Evolutionary conservation across 148 eudicot genomes (phyloP).

Genomic region (Diospyros kaki): DNA sequence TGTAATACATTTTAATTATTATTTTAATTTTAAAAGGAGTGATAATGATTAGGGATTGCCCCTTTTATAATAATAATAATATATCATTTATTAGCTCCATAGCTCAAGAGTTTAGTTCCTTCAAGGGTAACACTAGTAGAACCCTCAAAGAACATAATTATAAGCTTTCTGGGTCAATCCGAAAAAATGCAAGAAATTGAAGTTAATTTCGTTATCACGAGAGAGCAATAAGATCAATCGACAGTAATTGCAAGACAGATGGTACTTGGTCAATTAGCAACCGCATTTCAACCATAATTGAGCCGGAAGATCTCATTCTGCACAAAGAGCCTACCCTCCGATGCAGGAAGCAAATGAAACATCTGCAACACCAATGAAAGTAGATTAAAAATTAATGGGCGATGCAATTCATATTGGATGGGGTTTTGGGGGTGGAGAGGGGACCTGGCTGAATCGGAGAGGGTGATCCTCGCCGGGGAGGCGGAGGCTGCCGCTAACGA

Average conservation of each 20-base stretch:
- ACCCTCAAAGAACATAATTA: too few relatives aligned
- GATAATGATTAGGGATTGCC: too few relatives aligned
- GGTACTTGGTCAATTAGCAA: neutral
- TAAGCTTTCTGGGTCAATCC: too few relatives aligned
- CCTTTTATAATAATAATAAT: too few relatives aligned
- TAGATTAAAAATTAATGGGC: neutral
- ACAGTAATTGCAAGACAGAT: neutral
- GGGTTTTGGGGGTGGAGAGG: neutral
- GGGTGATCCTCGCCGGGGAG: conserved; percentile 69
- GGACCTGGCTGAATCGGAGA: conserved; percentile 81
- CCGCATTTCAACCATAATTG: conserved; percentile 53
- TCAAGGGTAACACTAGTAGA: too few relatives aligned
- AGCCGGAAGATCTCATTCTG: conserved; percentile 85
- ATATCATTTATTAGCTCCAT: too few relatives aligned
- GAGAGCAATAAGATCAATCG: too few relatives aligned
- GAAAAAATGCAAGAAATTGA: too few relatives aligned
- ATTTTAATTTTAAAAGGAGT: too few relatives aligned
- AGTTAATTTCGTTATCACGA: too few relatives aligned
- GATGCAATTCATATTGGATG: neutral
- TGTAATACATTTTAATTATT: too few relatives aligned
- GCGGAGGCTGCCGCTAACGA: conserved; percentile 74
- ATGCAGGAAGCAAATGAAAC: conserved; percentile 78
- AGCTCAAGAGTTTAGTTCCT: too few relatives aligned
- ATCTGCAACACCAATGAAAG: conserved; percentile 34
- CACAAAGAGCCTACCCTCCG: conserved; percentile 61